Conservation (phyloP, 805 yeast genomes). For the Cephaloascus fragrans region DNA sequence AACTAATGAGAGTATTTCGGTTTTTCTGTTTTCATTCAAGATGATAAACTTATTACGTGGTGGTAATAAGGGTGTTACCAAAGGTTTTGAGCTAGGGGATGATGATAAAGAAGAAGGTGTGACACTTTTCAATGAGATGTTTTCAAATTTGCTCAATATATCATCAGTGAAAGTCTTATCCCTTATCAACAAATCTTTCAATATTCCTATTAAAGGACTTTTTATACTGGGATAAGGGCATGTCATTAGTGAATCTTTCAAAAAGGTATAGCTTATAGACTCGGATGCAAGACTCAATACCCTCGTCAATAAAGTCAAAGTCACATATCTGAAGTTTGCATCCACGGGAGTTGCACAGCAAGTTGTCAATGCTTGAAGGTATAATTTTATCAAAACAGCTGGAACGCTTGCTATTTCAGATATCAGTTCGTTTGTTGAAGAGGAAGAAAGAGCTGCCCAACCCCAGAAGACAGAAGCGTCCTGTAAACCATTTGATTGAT, state of each 20-base stretch:
- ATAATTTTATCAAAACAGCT: slow-evolving; percentile 15
- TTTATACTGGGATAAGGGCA: slow-evolving; percentile 60
- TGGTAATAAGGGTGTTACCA: background rate
- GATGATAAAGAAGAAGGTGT: no score
- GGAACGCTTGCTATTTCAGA: slow-evolving; percentile 23
- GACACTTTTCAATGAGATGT: background rate
- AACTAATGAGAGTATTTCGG: background rate
- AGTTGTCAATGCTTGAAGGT: slow-evolving; percentile 20
- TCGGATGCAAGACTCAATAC: slow-evolving; percentile 52
- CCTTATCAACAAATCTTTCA: slow-evolving; percentile 54
- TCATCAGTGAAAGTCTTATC: slow-evolving; percentile 6
- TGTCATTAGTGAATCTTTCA: slow-evolving; percentile 50
- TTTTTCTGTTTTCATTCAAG: background rate
- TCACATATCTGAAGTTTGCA: slow-evolving; percentile 11
- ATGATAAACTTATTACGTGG: background rate
- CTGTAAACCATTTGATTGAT: slow-evolving; percentile 8
- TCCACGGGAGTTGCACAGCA: slow-evolving; percentile 3
- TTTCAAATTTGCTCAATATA: background rate
- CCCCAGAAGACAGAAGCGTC: slow-evolving; percentile 25
- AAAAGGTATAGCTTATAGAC: slow-evolving; percentile 44
- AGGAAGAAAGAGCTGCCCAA: slow-evolving; percentile 23
- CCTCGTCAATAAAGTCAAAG: slow-evolving; percentile 55
- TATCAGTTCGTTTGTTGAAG: slow-evolving; percentile 10
- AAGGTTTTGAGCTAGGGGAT: background rate
- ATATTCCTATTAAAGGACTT: slow-evolving; percentile 51